Evolutionary conservation across 1,284 basidiomycete species (phyloP).

Genomic region (Tilletiopsis washingtonensis): DNA sequence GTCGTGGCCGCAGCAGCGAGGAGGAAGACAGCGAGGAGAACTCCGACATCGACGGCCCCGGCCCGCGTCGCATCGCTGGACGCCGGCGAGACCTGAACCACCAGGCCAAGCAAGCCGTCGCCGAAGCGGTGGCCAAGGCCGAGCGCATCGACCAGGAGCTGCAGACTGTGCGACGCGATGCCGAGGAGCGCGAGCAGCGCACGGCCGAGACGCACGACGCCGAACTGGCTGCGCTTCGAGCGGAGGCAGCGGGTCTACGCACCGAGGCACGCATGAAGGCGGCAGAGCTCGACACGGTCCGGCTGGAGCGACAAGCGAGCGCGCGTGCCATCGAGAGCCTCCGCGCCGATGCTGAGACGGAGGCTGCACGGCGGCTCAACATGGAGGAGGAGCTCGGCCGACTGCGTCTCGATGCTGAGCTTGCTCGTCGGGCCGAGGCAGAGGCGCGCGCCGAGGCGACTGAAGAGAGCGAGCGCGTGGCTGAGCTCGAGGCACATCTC

Average conservation of each 20-base stretch:
- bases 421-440: constrained; percentile 19
- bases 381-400: constrained; percentile 36
- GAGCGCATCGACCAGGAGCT: constrained; percentile 3
- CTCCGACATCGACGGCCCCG: constrained; percentile 15
- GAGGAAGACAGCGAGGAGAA: constrained; percentile 14
- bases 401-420: constrained; percentile 28
- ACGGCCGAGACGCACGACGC: constrained; percentile 5
- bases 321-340: constrained; percentile 9
- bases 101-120: background rate
- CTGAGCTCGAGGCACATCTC: constrained; percentile 29
- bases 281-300: background rate
- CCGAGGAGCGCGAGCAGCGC: constrained; percentile 1
- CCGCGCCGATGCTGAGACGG: constrained; percentile 23
- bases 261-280: background rate
- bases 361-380: constrained; percentile 30
- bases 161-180: background rate
- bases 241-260: background rate
- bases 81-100: too few species aligned
- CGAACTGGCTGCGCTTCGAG: constrained; percentile 3
- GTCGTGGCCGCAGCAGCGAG: background rate
- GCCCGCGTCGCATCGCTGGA: too few species aligned
- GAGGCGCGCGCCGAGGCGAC: constrained; percentile 22
- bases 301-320: background rate
- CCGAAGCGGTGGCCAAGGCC: background rate
- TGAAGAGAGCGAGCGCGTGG: constrained; percentile 29